Evolutionary conservation across 2,329 filamentous ascomycete species (phyloP).

Genomic region (Ascosphaera aggregata): DNA sequence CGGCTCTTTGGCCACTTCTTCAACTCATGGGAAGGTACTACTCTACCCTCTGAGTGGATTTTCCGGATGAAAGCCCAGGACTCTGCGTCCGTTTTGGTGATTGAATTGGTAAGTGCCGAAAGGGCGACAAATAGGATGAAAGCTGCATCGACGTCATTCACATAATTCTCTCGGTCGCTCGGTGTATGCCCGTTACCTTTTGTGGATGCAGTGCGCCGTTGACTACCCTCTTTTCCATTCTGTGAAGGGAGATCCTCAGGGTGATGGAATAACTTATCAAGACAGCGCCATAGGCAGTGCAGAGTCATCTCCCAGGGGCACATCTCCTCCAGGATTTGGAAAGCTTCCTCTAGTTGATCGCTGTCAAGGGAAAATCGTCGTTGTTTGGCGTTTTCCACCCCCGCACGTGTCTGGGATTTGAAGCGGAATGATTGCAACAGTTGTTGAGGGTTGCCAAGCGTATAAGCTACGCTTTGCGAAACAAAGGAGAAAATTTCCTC

Average conservation of each 20-base stretch:
- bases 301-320: conserved; percentile 19
- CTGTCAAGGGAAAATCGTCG: conserved; percentile 4
- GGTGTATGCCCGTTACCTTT: neutral
- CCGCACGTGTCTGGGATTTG: conserved; percentile 3
- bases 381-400: conserved; percentile 1
- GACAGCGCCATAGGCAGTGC: conserved; percentile 19
- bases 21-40: conserved; percentile 17
- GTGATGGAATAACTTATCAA: conserved; percentile 18
- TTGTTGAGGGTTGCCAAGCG: conserved; percentile 17
- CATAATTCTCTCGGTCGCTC: conserved; percentile 8
- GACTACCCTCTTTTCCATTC: conserved; percentile 11
- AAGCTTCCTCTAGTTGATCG: conserved; percentile 12
- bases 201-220: conserved; percentile 3
- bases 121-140: conserved; percentile 16
- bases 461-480: conserved; percentile 21
- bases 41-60: conserved; percentile 17
- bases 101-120: conserved; percentile 15
- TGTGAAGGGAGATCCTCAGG: conserved; percentile 14
- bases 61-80: conserved; percentile 20
- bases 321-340: conserved; percentile 14
- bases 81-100: conserved; percentile 14
- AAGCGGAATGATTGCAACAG: conserved; percentile 19
- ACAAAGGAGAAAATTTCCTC: conserved; percentile 19
- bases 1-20: conserved; percentile 11
- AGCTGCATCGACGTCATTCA: conserved; percentile 17